Percentiles rank a stretch among this genome's conserved stretches.
phyloP scores from a whole-genome alignment of 805 yeast genomes.

The Scheffersomyces stipitis region DNA sequence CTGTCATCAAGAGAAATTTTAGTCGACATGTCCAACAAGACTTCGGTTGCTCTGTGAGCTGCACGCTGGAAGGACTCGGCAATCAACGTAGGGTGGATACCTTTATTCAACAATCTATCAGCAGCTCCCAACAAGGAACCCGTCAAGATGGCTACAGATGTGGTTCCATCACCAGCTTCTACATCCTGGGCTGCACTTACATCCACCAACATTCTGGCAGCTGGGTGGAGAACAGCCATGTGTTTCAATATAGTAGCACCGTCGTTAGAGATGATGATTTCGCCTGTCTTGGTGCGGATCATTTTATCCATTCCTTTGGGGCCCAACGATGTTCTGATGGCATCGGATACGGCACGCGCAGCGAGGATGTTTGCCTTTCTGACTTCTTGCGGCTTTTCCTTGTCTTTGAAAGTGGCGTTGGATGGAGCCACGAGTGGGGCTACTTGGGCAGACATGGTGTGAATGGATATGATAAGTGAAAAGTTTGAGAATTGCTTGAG shows the following conservation, averaged over 20 bases:
- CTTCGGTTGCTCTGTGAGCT: slow-evolving; percentile 77
- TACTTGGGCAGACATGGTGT: slow-evolving; percentile 16
- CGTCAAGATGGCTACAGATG: slow-evolving; percentile 92
- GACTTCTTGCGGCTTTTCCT: slow-evolving; percentile 93
- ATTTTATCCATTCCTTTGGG: slow-evolving; percentile 99
- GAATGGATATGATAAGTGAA: too few relatives aligned
- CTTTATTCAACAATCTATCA: slow-evolving; percentile 82
- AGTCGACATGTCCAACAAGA: slow-evolving; percentile 80
- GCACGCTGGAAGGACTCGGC: slow-evolving; percentile 93
- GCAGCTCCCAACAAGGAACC: slow-evolving; percentile 96
- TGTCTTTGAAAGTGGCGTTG: slow-evolving; percentile 87
- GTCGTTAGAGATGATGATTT: slow-evolving; percentile 93
- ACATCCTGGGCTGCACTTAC: slow-evolving; percentile 97
- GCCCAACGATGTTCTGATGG: slow-evolving; percentile 91
- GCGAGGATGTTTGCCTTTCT: slow-evolving; percentile 86
- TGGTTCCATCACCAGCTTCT: slow-evolving; percentile 99
- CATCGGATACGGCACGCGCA: slow-evolving; percentile 93
- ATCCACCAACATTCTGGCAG: slow-evolving; percentile 95
- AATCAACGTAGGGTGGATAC: slow-evolving; percentile 92
- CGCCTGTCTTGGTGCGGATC: slow-evolving; percentile 92
- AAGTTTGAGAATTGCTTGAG: too few relatives aligned
- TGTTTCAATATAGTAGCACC: slow-evolving; percentile 96
- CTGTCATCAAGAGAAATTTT: slow-evolving; percentile 77
- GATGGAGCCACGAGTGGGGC: slow-evolving; percentile 51
- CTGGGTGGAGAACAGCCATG: slow-evolving; percentile 99